Base-by-base conservation (phyloP, 2,329 filamentous ascomycete species). In the Ophiostoma ips region DNA sequence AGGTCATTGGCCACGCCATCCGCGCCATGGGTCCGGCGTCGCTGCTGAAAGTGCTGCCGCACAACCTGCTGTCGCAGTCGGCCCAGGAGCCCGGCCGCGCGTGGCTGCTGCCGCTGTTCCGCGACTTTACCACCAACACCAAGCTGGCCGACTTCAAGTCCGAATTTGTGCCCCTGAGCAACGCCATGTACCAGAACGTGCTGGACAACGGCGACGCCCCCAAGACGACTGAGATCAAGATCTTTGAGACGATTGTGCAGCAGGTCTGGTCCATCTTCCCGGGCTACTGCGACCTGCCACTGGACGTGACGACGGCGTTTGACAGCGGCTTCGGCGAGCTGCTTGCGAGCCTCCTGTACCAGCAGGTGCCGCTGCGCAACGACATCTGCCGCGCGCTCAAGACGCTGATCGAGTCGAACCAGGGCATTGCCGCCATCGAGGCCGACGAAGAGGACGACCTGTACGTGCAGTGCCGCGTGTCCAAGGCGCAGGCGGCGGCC, bases 181-280 rank as follows among this genome's bases (percentile, higher is more conserved):
- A 95, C 63, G 69, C 77, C 46, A 85, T 98, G 72, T 95, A 90
- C 64, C 87, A 96, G 63, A 81, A 78, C 56, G 85, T 96, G 5
- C 70, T 95, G 44, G 83, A 94, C 54, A 84, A 94, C 59, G 86
- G 84, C 13, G 71, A 77, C 19, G 80, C 79, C 13, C 85, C 90
- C 61, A 95, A 95, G 72, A 92, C 87, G 0, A 89, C 95, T 76
- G 88, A 96, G 64, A 77, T 92, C 62, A 98, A 98, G 72, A 94
- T 98, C 52, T 98, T 92, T 63, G 90, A 98, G 68, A 96, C 92
- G 0, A 72, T 98, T 5, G 87, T 98, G 9, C 84, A 94, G 58
- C 92, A 98, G 62, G 89, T 90, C 38, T 98, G 92, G 92, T 87
- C 87, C 1, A 83, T 85, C 48, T 74, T 98, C 15, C 90, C 92